Conservation (phyloP, 2,329 filamentous ascomycete genomes). For the Bimuria novae-zelandiae region DNA sequence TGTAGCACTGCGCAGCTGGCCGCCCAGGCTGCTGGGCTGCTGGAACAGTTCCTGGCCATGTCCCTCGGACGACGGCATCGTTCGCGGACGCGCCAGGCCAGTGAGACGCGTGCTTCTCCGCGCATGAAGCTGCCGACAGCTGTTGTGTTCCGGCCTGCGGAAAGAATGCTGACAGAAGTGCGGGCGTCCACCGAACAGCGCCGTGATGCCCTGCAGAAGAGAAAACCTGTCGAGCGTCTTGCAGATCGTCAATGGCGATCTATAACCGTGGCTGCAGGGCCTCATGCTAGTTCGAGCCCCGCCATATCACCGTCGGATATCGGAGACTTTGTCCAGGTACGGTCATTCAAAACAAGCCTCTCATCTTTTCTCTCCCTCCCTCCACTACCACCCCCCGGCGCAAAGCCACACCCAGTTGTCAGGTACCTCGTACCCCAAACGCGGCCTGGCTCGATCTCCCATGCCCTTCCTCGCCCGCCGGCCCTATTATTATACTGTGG, state of each 20-base stretch:
- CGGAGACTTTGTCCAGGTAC: constrained; percentile 39
- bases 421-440: constrained; percentile 31
- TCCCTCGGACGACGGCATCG: neutral
- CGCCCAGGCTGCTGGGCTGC: constrained; percentile 27
- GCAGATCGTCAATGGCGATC: constrained; percentile 47
- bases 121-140: constrained; percentile 9
- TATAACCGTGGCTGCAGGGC: constrained; percentile 43
- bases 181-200: constrained; percentile 13
- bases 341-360: constrained; percentile 24
- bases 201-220: constrained; percentile 39
- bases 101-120: constrained; percentile 18
- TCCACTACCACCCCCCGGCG: constrained; percentile 33
- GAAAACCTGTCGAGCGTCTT: constrained; percentile 34
- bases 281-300: constrained; percentile 34
- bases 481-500: constrained; percentile 35
- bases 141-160: neutral
- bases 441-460: constrained; percentile 29
- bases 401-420: constrained; percentile 43
- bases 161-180: constrained; percentile 8
- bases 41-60: constrained; percentile 3
- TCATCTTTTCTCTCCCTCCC: constrained; percentile 25
- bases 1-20: no score
- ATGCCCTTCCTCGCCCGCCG: constrained; percentile 27
- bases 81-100: constrained; percentile 19
- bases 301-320: constrained; percentile 43